Conservation (phyloP, 2,329 filamentous ascomycete species). For the Ceratocystiopsis minuta region DNA sequence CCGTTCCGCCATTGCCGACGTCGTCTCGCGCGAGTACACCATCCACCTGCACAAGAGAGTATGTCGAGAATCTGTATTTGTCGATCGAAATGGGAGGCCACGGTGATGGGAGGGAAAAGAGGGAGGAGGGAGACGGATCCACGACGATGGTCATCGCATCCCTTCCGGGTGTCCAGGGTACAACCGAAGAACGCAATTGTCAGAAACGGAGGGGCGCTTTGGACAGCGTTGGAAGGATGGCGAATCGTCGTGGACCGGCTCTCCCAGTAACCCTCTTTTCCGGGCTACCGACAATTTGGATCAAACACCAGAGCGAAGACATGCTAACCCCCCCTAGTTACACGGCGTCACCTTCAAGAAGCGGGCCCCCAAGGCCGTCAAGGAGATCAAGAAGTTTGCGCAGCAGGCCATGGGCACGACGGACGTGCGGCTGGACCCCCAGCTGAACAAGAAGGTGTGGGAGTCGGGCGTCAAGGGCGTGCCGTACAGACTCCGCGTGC, state of each 20-base stretch:
- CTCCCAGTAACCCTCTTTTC: too few species aligned
- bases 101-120: background rate
- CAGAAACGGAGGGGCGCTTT: too few species aligned
- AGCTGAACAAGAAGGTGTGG: conserved; percentile 99
- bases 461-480: conserved; percentile 98
- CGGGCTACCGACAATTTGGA: too few species aligned
- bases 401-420: conserved; percentile 88
- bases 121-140: background rate
- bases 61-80: conserved; percentile 28
- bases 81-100: background rate
- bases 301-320: too few species aligned
- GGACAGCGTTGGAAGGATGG: too few species aligned
- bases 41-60: conserved; percentile 99
- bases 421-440: conserved; percentile 95
- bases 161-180: too few species aligned
- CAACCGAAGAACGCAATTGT: too few species aligned
- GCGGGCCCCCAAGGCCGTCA: conserved; percentile 93
- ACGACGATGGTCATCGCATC: too few species aligned
- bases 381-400: conserved; percentile 97
- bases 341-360: conserved; percentile 99
- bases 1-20: conserved; percentile 95
- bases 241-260: too few species aligned
- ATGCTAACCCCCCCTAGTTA: conserved; percentile 37
- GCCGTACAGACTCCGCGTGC: conserved; percentile 88
- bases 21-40: conserved; percentile 99